Conservation (phyloP, 345 rosid genomes). For the Brassica rapa region DNA sequence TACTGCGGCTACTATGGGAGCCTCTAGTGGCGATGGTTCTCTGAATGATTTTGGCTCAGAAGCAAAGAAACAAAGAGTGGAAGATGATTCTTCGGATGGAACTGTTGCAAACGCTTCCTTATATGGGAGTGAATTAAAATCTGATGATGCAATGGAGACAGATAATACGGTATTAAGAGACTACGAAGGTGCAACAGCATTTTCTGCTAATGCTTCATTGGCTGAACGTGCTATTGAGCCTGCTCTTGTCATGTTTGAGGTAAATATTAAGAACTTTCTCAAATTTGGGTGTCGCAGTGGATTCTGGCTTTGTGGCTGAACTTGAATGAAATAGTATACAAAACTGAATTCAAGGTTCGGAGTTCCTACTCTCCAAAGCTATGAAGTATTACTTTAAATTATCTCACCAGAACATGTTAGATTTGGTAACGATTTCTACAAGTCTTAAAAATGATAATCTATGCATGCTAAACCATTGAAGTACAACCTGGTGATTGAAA, state of each 20-base stretch:
- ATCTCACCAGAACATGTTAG: constrained; percentile 21
- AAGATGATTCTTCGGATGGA: constrained; percentile 55
- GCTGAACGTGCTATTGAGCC: constrained; percentile 92
- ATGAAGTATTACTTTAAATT: not conserved
- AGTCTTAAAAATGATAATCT: constrained; percentile 1
- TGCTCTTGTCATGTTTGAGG: constrained; percentile 96
- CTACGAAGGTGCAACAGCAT: constrained; percentile 49
- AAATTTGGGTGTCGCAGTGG: constrained; percentile 9
- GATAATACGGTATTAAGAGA: constrained; percentile 53
- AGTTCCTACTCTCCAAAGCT: constrained; percentile 20
- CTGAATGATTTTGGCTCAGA: constrained; percentile 57
- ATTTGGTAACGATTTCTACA: constrained; percentile 15
- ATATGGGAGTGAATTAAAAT: constrained; percentile 50
- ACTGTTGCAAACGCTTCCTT: constrained; percentile 47
- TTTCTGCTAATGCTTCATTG: constrained; percentile 63
- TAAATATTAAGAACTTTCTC: constrained; percentile 35
- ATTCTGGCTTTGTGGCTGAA: constrained; percentile 14
- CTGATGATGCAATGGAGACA: constrained; percentile 48
- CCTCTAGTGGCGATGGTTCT: constrained; percentile 54
- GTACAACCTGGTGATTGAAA: not conserved
- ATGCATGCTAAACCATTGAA: not conserved
- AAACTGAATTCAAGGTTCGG: constrained; percentile 13
- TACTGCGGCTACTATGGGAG: constrained; percentile 56
- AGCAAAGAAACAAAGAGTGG: constrained; percentile 64
- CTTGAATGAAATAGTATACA: not conserved